phyloP scores from a whole-genome alignment of 768 basidiomycete genomes.

The Sporobolomyces pararoseus region DNA sequence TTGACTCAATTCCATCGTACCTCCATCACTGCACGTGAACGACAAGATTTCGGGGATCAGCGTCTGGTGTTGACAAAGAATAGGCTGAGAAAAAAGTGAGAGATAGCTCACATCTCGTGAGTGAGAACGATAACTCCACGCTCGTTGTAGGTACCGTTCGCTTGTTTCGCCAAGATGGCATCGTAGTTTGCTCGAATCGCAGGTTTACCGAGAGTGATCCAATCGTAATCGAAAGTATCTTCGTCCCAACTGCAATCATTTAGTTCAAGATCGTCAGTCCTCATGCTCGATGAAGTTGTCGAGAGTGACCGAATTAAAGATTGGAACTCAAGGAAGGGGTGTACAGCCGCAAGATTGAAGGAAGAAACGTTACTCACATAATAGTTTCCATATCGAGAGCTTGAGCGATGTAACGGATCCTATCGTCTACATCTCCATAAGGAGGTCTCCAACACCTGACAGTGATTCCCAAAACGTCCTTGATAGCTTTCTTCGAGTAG shows the following conservation, averaged over 20 bases:
- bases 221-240: conserved; percentile 37
- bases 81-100: not conserved
- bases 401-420: conserved; percentile 44
- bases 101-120: conserved; percentile 45
- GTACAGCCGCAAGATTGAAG: not conserved
- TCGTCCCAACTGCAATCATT: conserved; percentile 17
- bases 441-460: conserved; percentile 40
- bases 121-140: conserved; percentile 47
- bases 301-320: too few relatives aligned
- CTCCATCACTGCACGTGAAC: conserved; percentile 42
- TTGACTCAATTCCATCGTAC: conserved; percentile 48
- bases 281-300: too few relatives aligned
- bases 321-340: too few relatives aligned
- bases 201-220: conserved; percentile 1
- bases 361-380: conserved; percentile 12
- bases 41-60: not conserved
- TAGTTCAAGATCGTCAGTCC: too few relatives aligned
- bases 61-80: too few relatives aligned
- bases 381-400: conserved; percentile 41
- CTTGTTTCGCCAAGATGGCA: conserved; percentile 41
- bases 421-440: conserved; percentile 45
- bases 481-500: conserved; percentile 41
- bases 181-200: conserved; percentile 48
- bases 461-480: conserved; percentile 41
- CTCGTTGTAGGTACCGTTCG: conserved; percentile 45